Evolutionary conservation across 1,284 basidiomycete species (phyloP), one percentile per base, ranked within the genome.

Genomic region (Ustilago crameri): DNA sequence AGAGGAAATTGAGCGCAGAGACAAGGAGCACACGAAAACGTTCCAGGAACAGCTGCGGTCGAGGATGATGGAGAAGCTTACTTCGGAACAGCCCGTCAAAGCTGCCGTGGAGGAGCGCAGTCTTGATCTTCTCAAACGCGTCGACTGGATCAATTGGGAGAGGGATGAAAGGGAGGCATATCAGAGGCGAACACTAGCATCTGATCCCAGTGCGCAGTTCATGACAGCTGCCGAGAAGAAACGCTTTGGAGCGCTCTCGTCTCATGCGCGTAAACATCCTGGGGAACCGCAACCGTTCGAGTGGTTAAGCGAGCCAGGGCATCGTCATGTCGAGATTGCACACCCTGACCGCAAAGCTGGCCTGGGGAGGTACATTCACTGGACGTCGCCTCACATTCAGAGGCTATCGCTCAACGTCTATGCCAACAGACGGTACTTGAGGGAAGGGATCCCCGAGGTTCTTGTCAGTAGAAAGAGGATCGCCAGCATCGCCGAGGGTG

Each of bases 361-460:
- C 1, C 49, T 73, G 27, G 70, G 70, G 3, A 18, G 38, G 7
- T 73, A 49, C 48, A 68, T 73, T 27, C 40, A 62, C 38, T 73
- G 70, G 70, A 64, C 35, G 5, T 68, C 65, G 15, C 65, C 70
- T 1, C 57, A 68, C 44, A 51, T 73, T 0, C 70, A 73, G 22
- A 52, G 65, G 15, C 61, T 68, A 3, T 64, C 65, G 48, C 65
- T 62, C 37, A 68, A 65, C 38, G 45, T 64, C 2, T 56, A 50
- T 18, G 65, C 60, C 7, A 73, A 73, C 14, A 40, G 65, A 15
- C 34, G 70, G 3, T 73, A 73, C 30, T 49, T 73, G 27, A 48
- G 9, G 15, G 65, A 68, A 20, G 61, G 50, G 14, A 64, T 73
- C 10, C 61, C 64, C 3, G 51, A 57, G 5, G 54, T 65, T 51